These are phyloP conservation scores for Mycena citricolor DNA, from an alignment of 1,284 basidiomycete genomes.

Conservation along the genomic window DNA sequence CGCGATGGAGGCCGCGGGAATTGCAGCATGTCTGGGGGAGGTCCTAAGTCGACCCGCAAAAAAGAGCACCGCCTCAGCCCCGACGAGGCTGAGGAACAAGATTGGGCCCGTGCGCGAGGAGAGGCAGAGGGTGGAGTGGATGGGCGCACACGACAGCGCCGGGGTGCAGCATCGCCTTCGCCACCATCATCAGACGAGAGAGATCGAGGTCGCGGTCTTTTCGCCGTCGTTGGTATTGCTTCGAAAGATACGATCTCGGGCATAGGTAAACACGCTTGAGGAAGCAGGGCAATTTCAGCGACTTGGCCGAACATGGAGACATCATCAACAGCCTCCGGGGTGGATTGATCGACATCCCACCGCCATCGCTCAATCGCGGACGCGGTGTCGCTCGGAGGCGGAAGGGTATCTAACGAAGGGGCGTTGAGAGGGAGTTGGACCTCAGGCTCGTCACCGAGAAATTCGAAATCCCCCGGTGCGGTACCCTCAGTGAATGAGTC, in stretches of 20 bases:
- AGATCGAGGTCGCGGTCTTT: conserved; percentile 21
- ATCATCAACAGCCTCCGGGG: neutral
- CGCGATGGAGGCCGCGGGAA: conserved; percentile 18
- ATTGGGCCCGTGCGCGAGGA: conserved; percentile 14
- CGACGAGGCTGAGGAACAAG: conserved; percentile 20
- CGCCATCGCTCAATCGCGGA: conserved; percentile 20
- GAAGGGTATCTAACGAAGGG: conserved; percentile 7
- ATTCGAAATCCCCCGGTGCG: conserved; percentile 46
- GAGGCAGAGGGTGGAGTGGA: conserved; percentile 13
- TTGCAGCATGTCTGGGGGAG: conserved; percentile 11
- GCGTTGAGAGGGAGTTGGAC: conserved; percentile 25
- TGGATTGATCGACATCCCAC: conserved; percentile 9
- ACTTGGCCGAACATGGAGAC: neutral
- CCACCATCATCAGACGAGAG: conserved; percentile 11
- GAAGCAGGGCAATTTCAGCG: conserved; percentile 1
- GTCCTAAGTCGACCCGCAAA: conserved; percentile 21
- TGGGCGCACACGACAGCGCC: conserved; percentile 11
- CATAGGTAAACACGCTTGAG: conserved; percentile 10
- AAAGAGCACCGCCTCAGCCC: conserved; percentile 21
- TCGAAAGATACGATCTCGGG: conserved; percentile 18
- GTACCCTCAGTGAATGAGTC: conserved; percentile 58
- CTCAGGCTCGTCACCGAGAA: no score
- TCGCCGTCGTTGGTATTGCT: conserved; percentile 20
- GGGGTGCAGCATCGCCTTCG: conserved; percentile 17
- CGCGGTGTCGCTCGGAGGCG: conserved; percentile 10